Evolutionary conservation across 2,329 filamentous ascomycete genomes (phyloP), one percentile per base, ranked within the genome.

Genomic region (Calonectria henricotiae): DNA sequence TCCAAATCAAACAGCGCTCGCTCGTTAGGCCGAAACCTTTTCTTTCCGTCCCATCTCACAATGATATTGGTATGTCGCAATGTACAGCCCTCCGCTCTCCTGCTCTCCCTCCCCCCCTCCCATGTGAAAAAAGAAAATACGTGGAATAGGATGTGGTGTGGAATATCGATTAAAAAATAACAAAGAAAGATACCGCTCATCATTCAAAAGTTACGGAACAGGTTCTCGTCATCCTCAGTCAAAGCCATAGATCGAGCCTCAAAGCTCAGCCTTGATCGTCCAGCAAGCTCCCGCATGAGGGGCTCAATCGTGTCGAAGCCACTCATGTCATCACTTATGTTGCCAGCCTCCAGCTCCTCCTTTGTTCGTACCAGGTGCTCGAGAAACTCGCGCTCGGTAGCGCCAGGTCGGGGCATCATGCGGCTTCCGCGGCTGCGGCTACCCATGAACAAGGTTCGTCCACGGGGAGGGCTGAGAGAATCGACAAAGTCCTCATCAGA

Each of bases 211-310:
- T 68, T 70, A 37, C 66, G 71, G 25, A 78, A 58, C 9, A 71
- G 23, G 9, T 61, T 61, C 15, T 73, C 75, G n/a, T 72, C 75
- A 35, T 77, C 72, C 62, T 69, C 68, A 15, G 49, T 69, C 51
- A 76, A 62, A 63, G 74, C 77, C 46, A 78, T 71, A n/a, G 78
- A 72, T 44, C 74, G 71, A 43, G 76, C 77, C 65, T 78, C 75
- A 25, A 74, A 76, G 39, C 71, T 77, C 51, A 78, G 67, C 70
- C 77, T 71, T 37, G 79, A 79, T 55, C 74, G 75, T 61, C 77
- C 79, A 46, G 82, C 82, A 49, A 86, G 75, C 76, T 86, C 84
- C 65, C 83, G 79, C 82, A 86, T 86, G 55, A 86, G 71, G 9
- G 84, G 83, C 76, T 86, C 85, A 25, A 86, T 80, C 5, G 80